phyloP scores from a whole-genome alignment of 2,329 filamentous ascomycete genomes.

The Aspergillus sojae region DNA sequence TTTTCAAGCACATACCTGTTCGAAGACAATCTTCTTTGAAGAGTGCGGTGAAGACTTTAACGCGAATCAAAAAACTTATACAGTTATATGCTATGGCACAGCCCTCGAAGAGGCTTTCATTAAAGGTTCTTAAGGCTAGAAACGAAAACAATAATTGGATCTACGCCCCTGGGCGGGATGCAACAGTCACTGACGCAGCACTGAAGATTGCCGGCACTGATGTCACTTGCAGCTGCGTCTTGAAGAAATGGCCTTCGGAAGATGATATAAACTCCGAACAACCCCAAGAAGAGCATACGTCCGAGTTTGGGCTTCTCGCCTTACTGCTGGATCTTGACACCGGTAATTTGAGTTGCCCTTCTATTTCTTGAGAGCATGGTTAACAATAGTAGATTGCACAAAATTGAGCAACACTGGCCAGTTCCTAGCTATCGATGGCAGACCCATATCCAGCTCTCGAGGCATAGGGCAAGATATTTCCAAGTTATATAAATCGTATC shows the following conservation, averaged over 20 bases:
- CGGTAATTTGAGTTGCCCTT: slow-evolving; percentile 23
- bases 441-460: slow-evolving; percentile 55
- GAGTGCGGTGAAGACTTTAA: slow-evolving; percentile 51
- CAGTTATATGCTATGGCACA: slow-evolving; percentile 64
- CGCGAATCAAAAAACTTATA: slow-evolving; percentile 56
- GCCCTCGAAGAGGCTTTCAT: slow-evolving; percentile 57
- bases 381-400: slow-evolving; percentile 38
- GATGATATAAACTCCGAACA: slow-evolving; percentile 5
- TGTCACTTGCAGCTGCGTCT: slow-evolving; percentile 54
- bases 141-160: slow-evolving; percentile 64
- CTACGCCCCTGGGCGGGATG: slow-evolving; percentile 57
- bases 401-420: slow-evolving; percentile 43
- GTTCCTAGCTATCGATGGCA: slow-evolving; percentile 60
- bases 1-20: slow-evolving; percentile 63
- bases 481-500: slow-evolving; percentile 52
- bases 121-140: slow-evolving; percentile 61
- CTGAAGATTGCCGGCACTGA: slow-evolving; percentile 60
- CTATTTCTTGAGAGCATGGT: neutral
- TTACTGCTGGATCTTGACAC: slow-evolving; percentile 53
- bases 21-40: slow-evolving; percentile 60
- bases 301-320: slow-evolving; percentile 49
- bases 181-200: slow-evolving; percentile 55
- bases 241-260: slow-evolving; percentile 31
- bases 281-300: slow-evolving; percentile 1
- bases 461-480: slow-evolving; percentile 58